Evolutionary conservation across 768 basidiomycete species (phyloP), one percentile per base, ranked within the genome.

Genomic region (Roridomyces roridus): DNA sequence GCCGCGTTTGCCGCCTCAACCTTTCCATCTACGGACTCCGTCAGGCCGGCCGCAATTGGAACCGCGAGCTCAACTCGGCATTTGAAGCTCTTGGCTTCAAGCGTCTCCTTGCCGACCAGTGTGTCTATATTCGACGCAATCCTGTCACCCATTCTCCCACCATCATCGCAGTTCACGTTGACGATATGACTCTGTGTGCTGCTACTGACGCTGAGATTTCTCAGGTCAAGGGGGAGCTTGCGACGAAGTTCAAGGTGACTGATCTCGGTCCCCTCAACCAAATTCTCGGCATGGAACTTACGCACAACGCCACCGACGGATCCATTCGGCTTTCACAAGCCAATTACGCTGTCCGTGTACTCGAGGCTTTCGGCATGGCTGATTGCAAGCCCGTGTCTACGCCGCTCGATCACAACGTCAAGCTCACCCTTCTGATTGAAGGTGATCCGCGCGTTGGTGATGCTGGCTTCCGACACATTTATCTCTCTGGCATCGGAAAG

Each of bases 21-120:
- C 57, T 62, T n/a, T 62, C 67, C 1, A 55, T 81, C 6, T 81
- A 81, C 47, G 72, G 80, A 0, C 68, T 80, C 8, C 15, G 20
- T n/a, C 39, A 40, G n/a, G 6, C 39, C 6, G 39, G 65, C 1
- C 51, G 60, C 10, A 46, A 60, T 14, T 76, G 74, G 72, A 63
- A 73, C 43, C 37, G 55, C 23, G 65, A 36, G 17, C 54, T 74
- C 0, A 25, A 65, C 25, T 5, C 42, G 5, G 51, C 46, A 12
- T 62, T 68, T 49, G 41, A 43, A 6, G 43, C 45, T 18, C 46
- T 68, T 12, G 63, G 61, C 17, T 65, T 52, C 31, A 62, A 46
- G 0, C 55, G 46, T 10, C 20, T 67, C 25, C 45, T 46, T 1
- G 41, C 47, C 6, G 65, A 68, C 42, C 65, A 64, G 20, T 57